Evolutionary conservation across 169 alveolate genomes (phyloP).

Genomic region (Plasmodium blacklocki): DNA sequence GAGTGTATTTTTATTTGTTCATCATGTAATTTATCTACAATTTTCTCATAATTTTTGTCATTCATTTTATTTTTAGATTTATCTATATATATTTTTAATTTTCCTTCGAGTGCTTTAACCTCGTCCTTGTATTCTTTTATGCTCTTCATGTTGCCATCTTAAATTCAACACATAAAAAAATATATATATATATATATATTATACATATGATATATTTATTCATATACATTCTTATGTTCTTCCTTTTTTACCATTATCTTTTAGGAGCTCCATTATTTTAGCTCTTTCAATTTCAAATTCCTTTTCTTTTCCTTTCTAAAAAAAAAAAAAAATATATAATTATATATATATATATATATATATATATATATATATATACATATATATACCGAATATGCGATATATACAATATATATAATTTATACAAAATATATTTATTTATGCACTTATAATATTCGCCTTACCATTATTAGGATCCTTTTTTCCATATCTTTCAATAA

Average conservation of each 20-base stretch:
- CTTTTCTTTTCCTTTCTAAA: slow-evolving; percentile 49
- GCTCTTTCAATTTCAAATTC: slow-evolving; percentile 28
- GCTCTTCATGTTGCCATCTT: slow-evolving; percentile 21
- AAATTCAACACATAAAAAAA: not conserved
- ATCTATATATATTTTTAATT: slow-evolving; percentile 44
- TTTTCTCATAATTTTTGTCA: slow-evolving; percentile 53
- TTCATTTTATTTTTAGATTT: slow-evolving; percentile 26
- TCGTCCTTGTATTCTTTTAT: slow-evolving; percentile 48
- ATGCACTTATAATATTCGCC: not conserved
- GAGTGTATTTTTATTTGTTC: slow-evolving; percentile 71
- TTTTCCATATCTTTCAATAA: slow-evolving; percentile 37
- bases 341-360: slow-evolving; percentile 4
- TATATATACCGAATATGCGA: not conserved
- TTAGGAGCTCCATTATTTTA: slow-evolving; percentile 26
- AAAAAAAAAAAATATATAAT: slow-evolving; percentile 49
- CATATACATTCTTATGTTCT: not conserved
- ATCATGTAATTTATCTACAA: slow-evolving; percentile 53
- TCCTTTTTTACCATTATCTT: slow-evolving; percentile 22
- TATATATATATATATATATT: not conserved
- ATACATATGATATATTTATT: not conserved
- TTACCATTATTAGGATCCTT: too few species aligned
- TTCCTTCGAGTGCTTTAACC: slow-evolving; percentile 33
- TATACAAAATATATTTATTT: slow-evolving; percentile 9
- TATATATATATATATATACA: slow-evolving; percentile 3
- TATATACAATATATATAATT: not conserved